Percentiles rank a stretch among this genome's conserved stretches.
These are phyloP conservation scores for Trametes meyenii DNA, from an alignment of 768 basidiomycete genomes.

Conservation along the genomic window DNA sequence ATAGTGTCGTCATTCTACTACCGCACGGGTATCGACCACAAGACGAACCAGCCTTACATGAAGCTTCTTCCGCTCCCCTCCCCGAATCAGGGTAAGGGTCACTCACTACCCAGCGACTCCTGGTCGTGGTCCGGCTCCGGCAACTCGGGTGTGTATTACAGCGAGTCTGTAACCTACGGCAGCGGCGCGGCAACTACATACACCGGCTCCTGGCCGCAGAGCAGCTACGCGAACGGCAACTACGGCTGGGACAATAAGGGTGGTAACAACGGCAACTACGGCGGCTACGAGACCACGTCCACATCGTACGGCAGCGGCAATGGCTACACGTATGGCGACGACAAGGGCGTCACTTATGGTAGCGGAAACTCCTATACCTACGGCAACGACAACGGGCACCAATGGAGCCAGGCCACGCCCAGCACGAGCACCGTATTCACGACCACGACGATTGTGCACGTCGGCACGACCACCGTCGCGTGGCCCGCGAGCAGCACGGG, in stretches of 20 bases:
- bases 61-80: slow-evolving; percentile 16
- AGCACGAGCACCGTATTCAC: slow-evolving; percentile 13
- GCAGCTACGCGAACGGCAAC: background rate
- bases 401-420: background rate
- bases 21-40: slow-evolving; percentile 14
- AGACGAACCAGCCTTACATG: slow-evolving; percentile 14
- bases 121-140: slow-evolving; percentile 3
- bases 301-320: background rate
- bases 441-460: background rate
- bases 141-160: slow-evolving; percentile 1
- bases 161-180: background rate
- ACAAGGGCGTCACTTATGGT: background rate
- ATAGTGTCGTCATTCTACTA: slow-evolving; percentile 21
- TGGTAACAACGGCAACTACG: background rate
- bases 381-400: background rate
- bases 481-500: slow-evolving; percentile 3
- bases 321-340: background rate
- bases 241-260: background rate
- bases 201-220: background rate
- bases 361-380: background rate
- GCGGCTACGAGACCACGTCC: background rate
- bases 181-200: background rate
- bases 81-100: background rate
- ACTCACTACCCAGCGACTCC: background rate
- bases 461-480: slow-evolving; percentile 17